These are phyloP conservation scores for Parietichytrium sp. DNA, from an alignment of 108 stramenopile species.

Conservation along the genomic window DNA sequence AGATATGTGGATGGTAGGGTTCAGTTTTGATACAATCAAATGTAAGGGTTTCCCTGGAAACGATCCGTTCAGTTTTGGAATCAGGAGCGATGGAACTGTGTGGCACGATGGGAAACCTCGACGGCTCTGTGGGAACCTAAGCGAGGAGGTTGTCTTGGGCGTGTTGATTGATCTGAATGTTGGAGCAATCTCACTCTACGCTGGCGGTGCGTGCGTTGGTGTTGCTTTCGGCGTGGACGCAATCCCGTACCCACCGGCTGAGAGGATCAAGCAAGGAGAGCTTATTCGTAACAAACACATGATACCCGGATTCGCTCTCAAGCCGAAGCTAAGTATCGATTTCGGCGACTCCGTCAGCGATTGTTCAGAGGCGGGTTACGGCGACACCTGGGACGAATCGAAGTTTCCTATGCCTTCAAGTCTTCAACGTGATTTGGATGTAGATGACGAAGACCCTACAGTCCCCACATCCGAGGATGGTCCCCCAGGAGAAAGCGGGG, in stretches of 20 bases:
- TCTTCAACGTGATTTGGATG: no score
- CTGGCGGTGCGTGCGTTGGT: background rate
- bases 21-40: background rate
- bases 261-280: background rate
- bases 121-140: background rate
- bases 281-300: background rate
- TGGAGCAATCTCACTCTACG: conserved; percentile 3
- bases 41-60: conserved; percentile 32
- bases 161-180: conserved; percentile 16
- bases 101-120: background rate
- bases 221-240: conserved; percentile 2
- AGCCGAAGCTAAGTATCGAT: background rate
- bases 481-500: no score
- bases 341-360: no score
- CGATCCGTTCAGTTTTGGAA: background rate
- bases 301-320: conserved; percentile 20
- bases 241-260: background rate
- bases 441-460: no score
- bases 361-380: no score
- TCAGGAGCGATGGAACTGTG: conserved; percentile 30
- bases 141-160: background rate
- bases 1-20: conserved; percentile 6
- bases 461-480: no score
- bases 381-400: no score
- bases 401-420: no score